Evolutionary conservation across 257 asterid genomes (phyloP).

Genomic region (Solanum stenotomum): DNA sequence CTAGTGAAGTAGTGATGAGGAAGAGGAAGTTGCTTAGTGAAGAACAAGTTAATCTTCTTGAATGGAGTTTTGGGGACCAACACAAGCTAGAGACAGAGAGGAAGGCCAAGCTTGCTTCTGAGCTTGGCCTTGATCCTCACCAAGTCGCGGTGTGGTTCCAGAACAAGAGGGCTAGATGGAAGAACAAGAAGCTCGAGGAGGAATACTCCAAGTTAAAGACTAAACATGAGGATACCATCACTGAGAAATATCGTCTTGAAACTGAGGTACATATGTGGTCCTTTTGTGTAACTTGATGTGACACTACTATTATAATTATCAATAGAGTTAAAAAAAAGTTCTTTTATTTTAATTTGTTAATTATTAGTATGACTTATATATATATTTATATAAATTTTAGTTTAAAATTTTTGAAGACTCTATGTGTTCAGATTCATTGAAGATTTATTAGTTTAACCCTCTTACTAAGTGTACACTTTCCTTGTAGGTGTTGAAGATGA

Average conservation of each 20-base stretch:
- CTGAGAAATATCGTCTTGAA: slow-evolving; percentile 65
- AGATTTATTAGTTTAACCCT: too few species aligned
- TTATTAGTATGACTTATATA: too few species aligned
- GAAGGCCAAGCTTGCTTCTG: slow-evolving; percentile 11
- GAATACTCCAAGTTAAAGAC: slow-evolving; percentile 21
- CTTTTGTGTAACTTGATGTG: too few species aligned
- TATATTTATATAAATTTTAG: too few species aligned
- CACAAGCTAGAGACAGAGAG: slow-evolving; percentile 14
- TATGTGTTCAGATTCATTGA: slow-evolving; percentile 3
- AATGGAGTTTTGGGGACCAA: slow-evolving; percentile 37
- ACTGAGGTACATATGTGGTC: slow-evolving; percentile 31
- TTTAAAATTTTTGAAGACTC: not conserved
- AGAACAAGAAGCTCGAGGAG: slow-evolving; percentile 9
- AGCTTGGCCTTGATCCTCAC: slow-evolving; percentile 13
- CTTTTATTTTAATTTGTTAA: not conserved
- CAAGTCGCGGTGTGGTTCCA: slow-evolving; percentile 20
- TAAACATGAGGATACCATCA: slow-evolving; percentile 31
- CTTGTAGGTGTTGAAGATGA: slow-evolving; percentile 14
- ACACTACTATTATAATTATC: not conserved
- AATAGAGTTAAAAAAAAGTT: too few species aligned
- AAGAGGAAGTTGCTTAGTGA: slow-evolving; percentile 10
- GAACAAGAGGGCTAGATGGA: slow-evolving; percentile 12
- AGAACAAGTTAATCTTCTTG: slow-evolving; percentile 13
- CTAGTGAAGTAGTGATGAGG: not conserved
- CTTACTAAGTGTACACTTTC: too few species aligned